Conservation (phyloP, 768 basidiomycete species). For the Boletus subcaerulescens region DNA sequence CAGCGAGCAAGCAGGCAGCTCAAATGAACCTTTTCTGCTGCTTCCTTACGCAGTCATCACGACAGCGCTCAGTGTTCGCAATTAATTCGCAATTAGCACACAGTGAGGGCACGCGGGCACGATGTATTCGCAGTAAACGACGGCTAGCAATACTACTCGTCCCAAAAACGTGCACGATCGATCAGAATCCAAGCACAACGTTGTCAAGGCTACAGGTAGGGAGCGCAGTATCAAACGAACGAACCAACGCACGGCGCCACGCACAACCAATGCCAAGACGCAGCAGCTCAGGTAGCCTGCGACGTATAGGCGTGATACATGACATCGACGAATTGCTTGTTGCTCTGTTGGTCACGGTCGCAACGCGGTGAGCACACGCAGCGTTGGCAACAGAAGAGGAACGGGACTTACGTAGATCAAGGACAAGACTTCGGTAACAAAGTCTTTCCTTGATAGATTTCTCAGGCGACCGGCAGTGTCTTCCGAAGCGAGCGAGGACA, state of each 20-base stretch:
- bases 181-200: background rate
- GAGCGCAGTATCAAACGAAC: background rate
- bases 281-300: constrained; percentile 7
- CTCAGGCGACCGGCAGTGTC: constrained; percentile 16
- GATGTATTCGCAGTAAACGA: constrained; percentile 14
- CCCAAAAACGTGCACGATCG: constrained; percentile 1
- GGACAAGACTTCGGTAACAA: constrained; percentile 56
- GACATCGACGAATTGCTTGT: constrained; percentile 62
- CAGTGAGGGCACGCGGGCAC: background rate
- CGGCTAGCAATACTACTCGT: constrained; percentile 7
- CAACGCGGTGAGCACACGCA: background rate
- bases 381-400: background rate
- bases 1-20: too few species aligned
- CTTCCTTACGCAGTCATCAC: too few species aligned
- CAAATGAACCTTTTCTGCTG: too few species aligned
- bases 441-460: constrained; percentile 49
- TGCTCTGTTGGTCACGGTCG: constrained; percentile 41
- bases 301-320: constrained; percentile 53
- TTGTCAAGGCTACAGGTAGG: background rate
- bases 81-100: background rate
- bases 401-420: constrained; percentile 54
- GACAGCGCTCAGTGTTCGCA: background rate
- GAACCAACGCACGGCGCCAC: background rate
- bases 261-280: background rate
- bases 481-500: constrained; percentile 22